phyloP scores from a whole-genome alignment of 148 eudicot genomes.

The Chenopodium berlandieri region DNA sequence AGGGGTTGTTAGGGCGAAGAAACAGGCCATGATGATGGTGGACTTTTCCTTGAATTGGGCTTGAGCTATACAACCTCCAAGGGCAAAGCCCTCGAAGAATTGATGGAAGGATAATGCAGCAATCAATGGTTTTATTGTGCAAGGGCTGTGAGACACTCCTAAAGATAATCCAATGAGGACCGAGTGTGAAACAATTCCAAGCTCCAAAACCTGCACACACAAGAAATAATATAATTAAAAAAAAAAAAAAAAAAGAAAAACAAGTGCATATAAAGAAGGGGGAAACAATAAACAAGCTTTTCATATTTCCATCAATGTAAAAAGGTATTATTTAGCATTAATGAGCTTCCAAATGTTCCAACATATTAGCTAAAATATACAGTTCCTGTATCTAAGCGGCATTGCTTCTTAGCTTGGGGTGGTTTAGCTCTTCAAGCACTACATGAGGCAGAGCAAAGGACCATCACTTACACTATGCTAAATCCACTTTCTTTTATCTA shows the following conservation, averaged over 20 bases:
- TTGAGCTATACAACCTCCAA: constrained; percentile 74
- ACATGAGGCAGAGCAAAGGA: not conserved
- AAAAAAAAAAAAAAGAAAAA: not conserved
- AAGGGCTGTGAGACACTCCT: constrained; percentile 53
- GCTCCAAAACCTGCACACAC: constrained; percentile 41
- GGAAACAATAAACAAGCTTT: not conserved
- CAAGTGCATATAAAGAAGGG: not conserved
- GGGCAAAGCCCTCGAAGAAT: constrained; percentile 54
- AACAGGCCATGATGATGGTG: constrained; percentile 73
- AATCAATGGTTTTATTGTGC: constrained; percentile 42
- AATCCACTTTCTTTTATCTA: not conserved
- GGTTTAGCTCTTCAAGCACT: not conserved
- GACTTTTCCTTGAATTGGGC: constrained; percentile 59
- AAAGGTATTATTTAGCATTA: not conserved
- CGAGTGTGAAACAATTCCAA: constrained; percentile 49
- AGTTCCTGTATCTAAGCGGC: not conserved
- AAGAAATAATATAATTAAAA: not conserved
- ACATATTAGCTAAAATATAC: not conserved
- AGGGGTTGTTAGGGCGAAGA: constrained; percentile 87
- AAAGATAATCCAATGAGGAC: constrained; percentile 46
- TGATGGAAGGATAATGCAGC: constrained; percentile 52
- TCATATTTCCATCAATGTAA: not conserved
- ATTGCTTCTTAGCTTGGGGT: not conserved
- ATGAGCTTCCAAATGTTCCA: not conserved
- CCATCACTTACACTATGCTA: not conserved